phyloP scores from a whole-genome alignment of 2,329 filamentous ascomycete species.

The Stagonosporopsis chrysanthemi region DNA sequence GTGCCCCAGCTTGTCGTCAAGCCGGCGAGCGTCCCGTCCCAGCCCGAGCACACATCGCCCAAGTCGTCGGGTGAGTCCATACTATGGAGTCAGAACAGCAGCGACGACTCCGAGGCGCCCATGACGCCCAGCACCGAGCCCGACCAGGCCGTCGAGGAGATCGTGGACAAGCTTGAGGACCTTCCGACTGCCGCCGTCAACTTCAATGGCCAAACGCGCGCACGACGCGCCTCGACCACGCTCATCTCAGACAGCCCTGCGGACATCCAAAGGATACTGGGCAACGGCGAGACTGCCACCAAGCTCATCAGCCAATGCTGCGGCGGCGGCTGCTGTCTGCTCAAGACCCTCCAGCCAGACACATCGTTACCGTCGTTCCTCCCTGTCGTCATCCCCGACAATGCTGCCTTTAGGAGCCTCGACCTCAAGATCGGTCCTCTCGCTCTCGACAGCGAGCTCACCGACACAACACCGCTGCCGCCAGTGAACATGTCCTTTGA shows the following conservation, averaged over 20 bases:
- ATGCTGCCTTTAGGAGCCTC: conserved; percentile 82
- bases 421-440: conserved; percentile 78
- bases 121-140: conserved; percentile 55
- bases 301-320: conserved; percentile 69
- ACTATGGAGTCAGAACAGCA: conserved; percentile 52
- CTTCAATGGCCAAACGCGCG: conserved; percentile 46
- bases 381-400: conserved; percentile 72
- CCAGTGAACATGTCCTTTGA: conserved; percentile 77
- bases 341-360: conserved; percentile 61
- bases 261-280: conserved; percentile 66
- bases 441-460: conserved; percentile 72
- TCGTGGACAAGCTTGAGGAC: conserved; percentile 52
- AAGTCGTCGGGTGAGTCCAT: conserved; percentile 52
- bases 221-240: conserved; percentile 72
- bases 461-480: conserved; percentile 74
- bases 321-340: conserved; percentile 70
- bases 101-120: conserved; percentile 52
- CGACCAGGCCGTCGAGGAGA: conserved; percentile 51
- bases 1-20: conserved; percentile 42
- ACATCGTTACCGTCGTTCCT: conserved; percentile 53
- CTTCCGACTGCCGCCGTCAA: conserved; percentile 47
- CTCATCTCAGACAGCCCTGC: conserved; percentile 67
- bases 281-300: conserved; percentile 63
- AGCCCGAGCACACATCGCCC: conserved; percentile 47
- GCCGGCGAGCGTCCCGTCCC: conserved; percentile 25